Evolutionary conservation across 2,329 filamentous ascomycete genomes (phyloP).

Genomic region (Penicillium crustosum): DNA sequence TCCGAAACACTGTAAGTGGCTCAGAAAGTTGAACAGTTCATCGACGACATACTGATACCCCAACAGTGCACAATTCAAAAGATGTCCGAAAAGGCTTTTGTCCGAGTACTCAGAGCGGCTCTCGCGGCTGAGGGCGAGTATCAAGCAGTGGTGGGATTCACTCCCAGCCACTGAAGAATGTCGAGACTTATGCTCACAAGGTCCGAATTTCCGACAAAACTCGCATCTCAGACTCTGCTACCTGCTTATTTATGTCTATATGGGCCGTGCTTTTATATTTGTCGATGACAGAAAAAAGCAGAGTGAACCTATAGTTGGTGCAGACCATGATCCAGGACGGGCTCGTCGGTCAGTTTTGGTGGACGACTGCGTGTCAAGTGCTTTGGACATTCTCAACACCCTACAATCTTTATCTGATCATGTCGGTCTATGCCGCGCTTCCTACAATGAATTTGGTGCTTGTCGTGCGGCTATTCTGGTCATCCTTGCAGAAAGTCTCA

Average conservation of each 20-base stretch:
- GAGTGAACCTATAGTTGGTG: conserved; percentile 12
- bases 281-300: conserved; percentile 26
- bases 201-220: conserved; percentile 48
- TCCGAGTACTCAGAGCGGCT: conserved; percentile 39
- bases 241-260: conserved; percentile 53
- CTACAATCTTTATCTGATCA: conserved; percentile 50
- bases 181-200: conserved; percentile 40
- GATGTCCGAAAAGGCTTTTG: conserved; percentile 37
- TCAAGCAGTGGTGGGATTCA: conserved; percentile 42
- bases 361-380: conserved; percentile 53
- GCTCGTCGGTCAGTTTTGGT: conserved; percentile 44
- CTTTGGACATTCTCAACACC: conserved; percentile 51
- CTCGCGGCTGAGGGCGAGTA: conserved; percentile 34
- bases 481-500: conserved; percentile 40
- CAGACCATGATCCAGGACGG: conserved; percentile 18
- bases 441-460: conserved; percentile 57
- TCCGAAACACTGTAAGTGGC: conserved; percentile 40
- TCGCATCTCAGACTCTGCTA: conserved; percentile 54
- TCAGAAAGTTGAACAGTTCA: conserved; percentile 10
- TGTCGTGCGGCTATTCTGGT: conserved; percentile 56
- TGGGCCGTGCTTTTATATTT: conserved; percentile 55
- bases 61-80: conserved; percentile 38
- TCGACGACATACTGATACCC: conserved; percentile 13
- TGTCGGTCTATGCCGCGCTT: conserved; percentile 54
- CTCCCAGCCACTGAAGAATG: conserved; percentile 37